Base-by-base conservation (phyloP, 2,329 filamentous ascomycete species). In the Aspergillus phoenicis region DNA sequence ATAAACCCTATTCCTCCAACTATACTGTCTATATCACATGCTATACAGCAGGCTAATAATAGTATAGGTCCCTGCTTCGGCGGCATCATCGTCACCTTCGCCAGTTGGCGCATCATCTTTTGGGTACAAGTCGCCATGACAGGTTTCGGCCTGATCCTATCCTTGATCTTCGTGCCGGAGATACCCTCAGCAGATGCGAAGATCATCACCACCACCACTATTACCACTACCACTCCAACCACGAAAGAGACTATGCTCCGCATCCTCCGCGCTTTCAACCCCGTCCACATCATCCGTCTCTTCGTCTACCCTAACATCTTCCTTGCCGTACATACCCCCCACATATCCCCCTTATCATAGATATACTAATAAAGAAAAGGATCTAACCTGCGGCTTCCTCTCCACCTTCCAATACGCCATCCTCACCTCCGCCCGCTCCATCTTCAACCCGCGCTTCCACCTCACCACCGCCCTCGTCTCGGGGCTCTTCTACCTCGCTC, bases 31-130 rank as follows among this genome's bases (percentile, higher is more conserved):
- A 20, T 2, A 20, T 20, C n/a, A n/a, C n/a, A n/a, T n/a, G 2
- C 17, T 20, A 20, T 20, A 2, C 17, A 20, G 17, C 17, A 20
- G 2, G 17, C 17, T 20, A 20, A 20, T 20, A 20, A 20, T 20
- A 20, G 77, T 79, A 69, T 52, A 75, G 73, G 72, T 7, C 77
- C 77, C 8, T 90, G 91, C 68, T 80, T 93, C 8, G 90, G 90
- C 28, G 91, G 90, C 36, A 86, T 93, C 56, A 91, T 94, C 57
- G 89, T 93, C 38, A 93, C 90, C 0, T 93, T 87, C 73, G 81
- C 83, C 4, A 84, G 82, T 3, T 94, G 91, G 91, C 84, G 89
- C 20, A 85, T 86, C 58, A 92, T 93, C 60, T 93, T 91, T 78
- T 93, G 89, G 87, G 79, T 93, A 1, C 90, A 93, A 71, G 87